Conservation (phyloP, 257 asterid species). For the Nyctanthes arbortristis region DNA sequence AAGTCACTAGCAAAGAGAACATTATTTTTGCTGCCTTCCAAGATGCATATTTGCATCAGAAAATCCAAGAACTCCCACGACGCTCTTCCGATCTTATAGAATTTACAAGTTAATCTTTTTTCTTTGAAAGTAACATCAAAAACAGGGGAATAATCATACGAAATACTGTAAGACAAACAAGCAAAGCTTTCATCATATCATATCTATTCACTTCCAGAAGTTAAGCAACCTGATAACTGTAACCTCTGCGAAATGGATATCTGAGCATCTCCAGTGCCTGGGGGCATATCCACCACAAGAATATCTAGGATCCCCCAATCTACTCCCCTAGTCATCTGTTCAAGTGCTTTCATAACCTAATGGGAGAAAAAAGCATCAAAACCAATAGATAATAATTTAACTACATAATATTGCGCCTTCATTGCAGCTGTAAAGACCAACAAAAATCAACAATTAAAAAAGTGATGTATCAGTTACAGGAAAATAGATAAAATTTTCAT, state of each 20-base stretch:
- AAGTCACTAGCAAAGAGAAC: not conserved
- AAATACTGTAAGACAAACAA: not conserved
- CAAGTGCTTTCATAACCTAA: constrained; percentile 99
- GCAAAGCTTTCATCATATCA: not conserved
- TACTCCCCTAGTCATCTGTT: constrained; percentile 95
- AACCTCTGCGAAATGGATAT: constrained; percentile 96
- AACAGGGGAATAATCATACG: not conserved
- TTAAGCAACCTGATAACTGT: constrained; percentile 71
- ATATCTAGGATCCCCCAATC: constrained; percentile 92
- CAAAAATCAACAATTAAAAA: constrained; percentile 2
- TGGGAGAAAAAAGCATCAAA: constrained; percentile 8
- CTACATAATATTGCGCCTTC: not conserved
- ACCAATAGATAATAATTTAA: not conserved
- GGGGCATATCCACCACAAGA: constrained; percentile 99
- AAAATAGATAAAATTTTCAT: not conserved
- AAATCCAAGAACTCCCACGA: constrained; percentile 9
- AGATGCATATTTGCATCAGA: not conserved
- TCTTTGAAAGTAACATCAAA: not conserved
- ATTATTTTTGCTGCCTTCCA: not conserved
- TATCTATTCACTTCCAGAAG: not conserved
- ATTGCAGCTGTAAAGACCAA: not conserved
- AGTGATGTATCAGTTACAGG: not conserved
- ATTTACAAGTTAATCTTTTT: not conserved
- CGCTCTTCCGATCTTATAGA: not conserved
- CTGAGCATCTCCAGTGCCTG: constrained; percentile 99